These are phyloP conservation scores for Sedum album DNA, from an alignment of 164 flowering plant genomes.

Conservation along the genomic window DNA sequence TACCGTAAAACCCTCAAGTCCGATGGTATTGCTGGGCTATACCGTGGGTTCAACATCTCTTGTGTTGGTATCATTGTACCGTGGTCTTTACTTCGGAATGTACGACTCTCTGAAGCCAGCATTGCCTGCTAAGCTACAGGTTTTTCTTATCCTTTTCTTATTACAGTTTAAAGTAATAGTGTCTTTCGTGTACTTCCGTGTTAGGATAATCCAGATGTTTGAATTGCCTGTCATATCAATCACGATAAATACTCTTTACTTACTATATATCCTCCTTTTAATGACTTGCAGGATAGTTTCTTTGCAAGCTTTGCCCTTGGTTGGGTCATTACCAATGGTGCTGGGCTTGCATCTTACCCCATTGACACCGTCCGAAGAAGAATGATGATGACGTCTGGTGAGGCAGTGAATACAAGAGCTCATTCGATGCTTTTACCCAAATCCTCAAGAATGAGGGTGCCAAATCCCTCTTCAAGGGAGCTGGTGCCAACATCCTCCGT, in stretches of 20 bases:
- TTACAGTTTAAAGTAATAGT: not conserved
- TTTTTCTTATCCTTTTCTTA: slow-evolving; percentile 14
- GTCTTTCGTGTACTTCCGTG: not conserved
- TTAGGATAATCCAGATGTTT: no score
- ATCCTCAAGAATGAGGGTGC: slow-evolving; percentile 58
- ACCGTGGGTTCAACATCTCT: slow-evolving; percentile 83
- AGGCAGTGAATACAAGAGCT: slow-evolving; percentile 69
- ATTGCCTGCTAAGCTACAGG: slow-evolving; percentile 49
- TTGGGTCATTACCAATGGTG: slow-evolving; percentile 63
- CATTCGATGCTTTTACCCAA: slow-evolving; percentile 49
- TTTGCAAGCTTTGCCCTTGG: slow-evolving; percentile 66
- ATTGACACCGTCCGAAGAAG: slow-evolving; percentile 68
- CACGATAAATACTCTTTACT: no score
- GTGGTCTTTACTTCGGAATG: slow-evolving; percentile 84
- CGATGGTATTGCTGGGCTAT: slow-evolving; percentile 83
- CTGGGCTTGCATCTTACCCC: slow-evolving; percentile 66
- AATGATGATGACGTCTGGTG: slow-evolving; percentile 77
- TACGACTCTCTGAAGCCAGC: slow-evolving; percentile 84
- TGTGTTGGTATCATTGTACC: slow-evolving; percentile 75
- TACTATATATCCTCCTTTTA: not conserved
- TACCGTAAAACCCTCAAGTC: slow-evolving; percentile 62
- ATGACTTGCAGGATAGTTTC: slow-evolving; percentile 54
- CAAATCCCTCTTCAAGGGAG: slow-evolving; percentile 64
- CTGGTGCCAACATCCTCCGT: slow-evolving; percentile 69
- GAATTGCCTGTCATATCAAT: no score